Base-by-base conservation (phyloP, 1,284 basidiomycete species). In the Salmacisia buchloeana region DNA sequence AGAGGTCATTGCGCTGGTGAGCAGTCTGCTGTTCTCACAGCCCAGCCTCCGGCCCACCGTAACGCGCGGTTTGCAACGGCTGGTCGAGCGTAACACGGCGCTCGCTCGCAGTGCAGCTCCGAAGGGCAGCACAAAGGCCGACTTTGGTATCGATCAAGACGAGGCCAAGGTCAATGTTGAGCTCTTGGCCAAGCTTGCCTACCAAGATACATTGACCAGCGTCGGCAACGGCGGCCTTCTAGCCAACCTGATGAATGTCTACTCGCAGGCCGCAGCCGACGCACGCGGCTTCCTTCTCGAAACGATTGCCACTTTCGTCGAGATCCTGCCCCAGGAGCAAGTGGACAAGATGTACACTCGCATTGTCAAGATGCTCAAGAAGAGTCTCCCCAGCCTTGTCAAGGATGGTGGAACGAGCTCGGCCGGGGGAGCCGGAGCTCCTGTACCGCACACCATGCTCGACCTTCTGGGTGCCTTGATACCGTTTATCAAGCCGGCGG, bases 171-270 rank as follows among this genome's bases (percentile, higher is more conserved):
- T 82, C 57, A 94, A 94, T 74, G 73, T 97, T 27, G 83, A 80
- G 1, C 89, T 91, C 79, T 83, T 98, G 63, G 86, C 86, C 58
- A 83, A 84, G 0, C 88, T 97, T 74, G 88, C 88, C 0, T 90
- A 92, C 76, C 94, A 91, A 75, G 49, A 54, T 31, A 31, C 49
- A 1, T 31, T 54, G 13, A 33, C 49, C 27, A 13, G 13, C 9
- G 31, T 33, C 49, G 49, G 49, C 29, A 54, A 54, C 4, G 49
- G 49, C 29, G 49, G 49, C 34, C 94, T 96, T 87, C 85, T 97
- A 29, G 89, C 92, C 0, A 91, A 97, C 3, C 84, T 97, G 49
- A 94, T 97, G 83, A 97, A 99, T 78, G 88, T 99, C n/a, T 97
- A 97, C 80, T 86, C 89, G 66, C 92, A 87, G 73, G 86, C 90